Percentiles rank a stretch among this genome's conserved stretches.
These are phyloP conservation scores for Solanum sitiens DNA, from an alignment of 257 asterid genomes.

Conservation along the genomic window DNA sequence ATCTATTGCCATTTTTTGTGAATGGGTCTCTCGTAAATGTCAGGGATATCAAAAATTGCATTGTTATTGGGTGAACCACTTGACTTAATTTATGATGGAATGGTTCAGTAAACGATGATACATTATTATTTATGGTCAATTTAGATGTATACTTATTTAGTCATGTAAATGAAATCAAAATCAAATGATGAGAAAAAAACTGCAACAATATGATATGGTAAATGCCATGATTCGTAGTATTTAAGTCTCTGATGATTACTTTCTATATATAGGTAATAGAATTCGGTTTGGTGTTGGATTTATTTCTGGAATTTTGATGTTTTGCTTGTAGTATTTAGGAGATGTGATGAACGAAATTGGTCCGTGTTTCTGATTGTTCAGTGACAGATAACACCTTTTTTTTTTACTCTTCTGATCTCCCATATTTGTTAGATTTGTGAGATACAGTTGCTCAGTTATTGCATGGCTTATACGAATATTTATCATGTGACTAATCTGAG, in stretches of 20 bases:
- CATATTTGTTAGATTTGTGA: neutral
- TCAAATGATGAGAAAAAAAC: constrained; percentile 37
- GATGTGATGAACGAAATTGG: constrained; percentile 36
- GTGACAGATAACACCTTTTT: constrained; percentile 25
- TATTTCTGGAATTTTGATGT: neutral
- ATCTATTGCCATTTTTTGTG: neutral
- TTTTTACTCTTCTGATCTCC: constrained; percentile 33
- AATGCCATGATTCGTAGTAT: constrained; percentile 38
- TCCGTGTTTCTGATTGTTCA: constrained; percentile 46
- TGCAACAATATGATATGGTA: constrained; percentile 40
- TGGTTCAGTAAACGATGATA: neutral
- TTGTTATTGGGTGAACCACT: neutral
- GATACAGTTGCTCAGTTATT: constrained; percentile 13
- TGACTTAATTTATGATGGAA: neutral
- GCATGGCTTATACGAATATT: neutral
- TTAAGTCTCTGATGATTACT: constrained; percentile 53
- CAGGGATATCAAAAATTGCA: neutral
- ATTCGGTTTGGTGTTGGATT: neutral
- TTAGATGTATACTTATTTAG: neutral
- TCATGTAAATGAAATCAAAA: neutral
- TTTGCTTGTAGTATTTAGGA: neutral
- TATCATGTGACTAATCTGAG: no score
- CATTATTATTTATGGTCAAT: neutral
- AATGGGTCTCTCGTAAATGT: neutral
- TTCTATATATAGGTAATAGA: neutral